Evolutionary conservation across 805 yeast species (phyloP).

Genomic region (Kuraishia ogatae): DNA sequence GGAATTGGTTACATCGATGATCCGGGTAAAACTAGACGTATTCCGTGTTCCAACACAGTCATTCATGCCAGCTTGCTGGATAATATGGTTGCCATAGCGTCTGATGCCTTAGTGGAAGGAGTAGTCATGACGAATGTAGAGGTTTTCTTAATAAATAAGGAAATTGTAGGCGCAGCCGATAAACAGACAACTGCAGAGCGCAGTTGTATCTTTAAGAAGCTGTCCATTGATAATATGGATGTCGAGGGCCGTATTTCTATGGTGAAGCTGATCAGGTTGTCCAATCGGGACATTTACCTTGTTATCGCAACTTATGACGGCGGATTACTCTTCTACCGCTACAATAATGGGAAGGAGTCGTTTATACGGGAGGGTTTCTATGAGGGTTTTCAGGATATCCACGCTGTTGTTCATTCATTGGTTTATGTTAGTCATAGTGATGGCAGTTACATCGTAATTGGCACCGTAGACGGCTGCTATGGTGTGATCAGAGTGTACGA

Average conservation of each 20-base stretch:
- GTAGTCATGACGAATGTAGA: constrained; percentile 8
- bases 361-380: constrained; percentile 1
- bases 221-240: neutral
- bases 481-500: neutral
- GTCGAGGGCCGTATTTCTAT: neutral
- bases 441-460: neutral
- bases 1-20: constrained; percentile 12
- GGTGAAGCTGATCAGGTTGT: neutral
- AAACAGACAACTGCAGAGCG: no score
- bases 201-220: no score
- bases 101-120: constrained; percentile 7
- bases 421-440: neutral
- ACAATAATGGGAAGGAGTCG: constrained; percentile 1
- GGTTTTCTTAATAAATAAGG: constrained; percentile 6
- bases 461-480: neutral
- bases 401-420: neutral
- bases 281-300: constrained; percentile 3
- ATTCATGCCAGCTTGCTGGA: constrained; percentile 8
- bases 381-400: neutral
- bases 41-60: constrained; percentile 9
- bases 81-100: constrained; percentile 9
- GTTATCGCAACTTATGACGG: constrained; percentile 12
- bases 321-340: constrained; percentile 8
- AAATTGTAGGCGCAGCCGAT: constrained; percentile 9
- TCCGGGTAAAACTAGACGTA: constrained; percentile 1